Conservation (phyloP, 257 asterid species). For the Coffea canephora region DNA sequence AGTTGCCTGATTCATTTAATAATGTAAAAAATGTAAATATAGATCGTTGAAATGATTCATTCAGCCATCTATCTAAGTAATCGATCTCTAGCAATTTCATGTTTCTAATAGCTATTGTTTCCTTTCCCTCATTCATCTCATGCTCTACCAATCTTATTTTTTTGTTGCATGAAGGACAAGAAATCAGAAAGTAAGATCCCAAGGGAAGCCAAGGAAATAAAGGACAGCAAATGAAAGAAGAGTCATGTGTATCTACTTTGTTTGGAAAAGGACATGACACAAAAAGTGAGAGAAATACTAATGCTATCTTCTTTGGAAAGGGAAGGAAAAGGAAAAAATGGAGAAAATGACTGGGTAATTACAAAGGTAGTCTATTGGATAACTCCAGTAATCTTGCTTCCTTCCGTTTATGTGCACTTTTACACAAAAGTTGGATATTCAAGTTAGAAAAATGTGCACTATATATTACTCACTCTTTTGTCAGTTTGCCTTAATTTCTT, state of each 20-base stretch:
- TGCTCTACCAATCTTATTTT: neutral
- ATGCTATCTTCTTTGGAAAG: neutral
- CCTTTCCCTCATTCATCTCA: neutral
- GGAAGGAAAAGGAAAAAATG: neutral
- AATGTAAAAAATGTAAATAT: neutral
- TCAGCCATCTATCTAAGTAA: neutral
- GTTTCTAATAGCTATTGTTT: neutral
- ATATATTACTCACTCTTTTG: neutral
- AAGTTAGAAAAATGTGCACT: neutral
- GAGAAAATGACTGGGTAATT: neutral
- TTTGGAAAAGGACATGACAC: neutral
- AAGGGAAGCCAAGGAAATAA: neutral
- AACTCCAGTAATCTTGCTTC: neutral
- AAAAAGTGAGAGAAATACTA: neutral
- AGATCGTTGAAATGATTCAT: neutral
- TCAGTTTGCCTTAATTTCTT: neutral
- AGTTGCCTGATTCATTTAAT: too few relatives aligned
- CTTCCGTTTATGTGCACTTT: neutral
- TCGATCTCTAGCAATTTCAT: neutral
- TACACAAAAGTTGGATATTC: neutral
- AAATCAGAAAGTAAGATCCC: neutral
- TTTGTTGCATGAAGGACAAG: neutral
- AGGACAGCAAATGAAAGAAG: neutral
- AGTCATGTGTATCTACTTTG: neutral
- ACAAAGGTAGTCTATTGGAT: neutral